These are phyloP conservation scores for Pouteria glomerata DNA, from an alignment of 148 eudicot genomes.

Conservation along the genomic window DNA sequence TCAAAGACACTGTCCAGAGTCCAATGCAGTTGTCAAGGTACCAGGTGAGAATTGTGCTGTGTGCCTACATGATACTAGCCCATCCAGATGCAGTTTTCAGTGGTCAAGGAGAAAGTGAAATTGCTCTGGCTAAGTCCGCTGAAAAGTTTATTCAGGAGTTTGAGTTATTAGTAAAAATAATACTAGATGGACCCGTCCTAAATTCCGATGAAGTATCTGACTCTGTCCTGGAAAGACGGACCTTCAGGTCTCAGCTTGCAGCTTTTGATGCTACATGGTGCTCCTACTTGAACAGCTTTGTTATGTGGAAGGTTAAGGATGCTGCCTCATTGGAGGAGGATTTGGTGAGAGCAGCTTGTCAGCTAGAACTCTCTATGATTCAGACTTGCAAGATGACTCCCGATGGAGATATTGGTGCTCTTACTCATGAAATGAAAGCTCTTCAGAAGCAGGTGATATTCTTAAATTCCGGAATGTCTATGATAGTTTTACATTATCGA, in stretches of 20 bases:
- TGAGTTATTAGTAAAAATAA: slow-evolving; percentile 50
- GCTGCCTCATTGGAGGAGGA: slow-evolving; percentile 85
- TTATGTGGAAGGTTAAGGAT: slow-evolving; percentile 91
- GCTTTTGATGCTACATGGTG: slow-evolving; percentile 97
- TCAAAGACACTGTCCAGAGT: slow-evolving; percentile 30
- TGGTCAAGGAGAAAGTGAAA: slow-evolving; percentile 75
- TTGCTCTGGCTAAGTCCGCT: slow-evolving; percentile 72
- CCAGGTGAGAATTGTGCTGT: slow-evolving; percentile 79
- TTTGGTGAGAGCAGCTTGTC: slow-evolving; percentile 95
- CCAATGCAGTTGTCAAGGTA: slow-evolving; percentile 56
- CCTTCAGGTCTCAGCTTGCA: slow-evolving; percentile 71
- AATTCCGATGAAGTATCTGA: slow-evolving; percentile 19
- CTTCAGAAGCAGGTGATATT: slow-evolving; percentile 76
- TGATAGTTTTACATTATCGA: too few relatives aligned
- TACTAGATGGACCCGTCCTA: slow-evolving; percentile 40
- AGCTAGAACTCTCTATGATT: slow-evolving; percentile 93
- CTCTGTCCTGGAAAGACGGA: slow-evolving; percentile 12
- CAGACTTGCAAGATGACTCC: slow-evolving; percentile 84
- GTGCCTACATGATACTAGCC: slow-evolving; percentile 91
- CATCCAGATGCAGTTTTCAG: slow-evolving; percentile 97
- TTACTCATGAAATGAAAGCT: slow-evolving; percentile 92
- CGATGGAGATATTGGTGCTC: slow-evolving; percentile 50
- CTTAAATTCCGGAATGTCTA: background rate
- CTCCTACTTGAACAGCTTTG: slow-evolving; percentile 76
- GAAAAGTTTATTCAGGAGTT: slow-evolving; percentile 69